These are phyloP conservation scores for Albatrellus ellisii DNA, from an alignment of 768 basidiomycete genomes.

Conservation along the genomic window DNA sequence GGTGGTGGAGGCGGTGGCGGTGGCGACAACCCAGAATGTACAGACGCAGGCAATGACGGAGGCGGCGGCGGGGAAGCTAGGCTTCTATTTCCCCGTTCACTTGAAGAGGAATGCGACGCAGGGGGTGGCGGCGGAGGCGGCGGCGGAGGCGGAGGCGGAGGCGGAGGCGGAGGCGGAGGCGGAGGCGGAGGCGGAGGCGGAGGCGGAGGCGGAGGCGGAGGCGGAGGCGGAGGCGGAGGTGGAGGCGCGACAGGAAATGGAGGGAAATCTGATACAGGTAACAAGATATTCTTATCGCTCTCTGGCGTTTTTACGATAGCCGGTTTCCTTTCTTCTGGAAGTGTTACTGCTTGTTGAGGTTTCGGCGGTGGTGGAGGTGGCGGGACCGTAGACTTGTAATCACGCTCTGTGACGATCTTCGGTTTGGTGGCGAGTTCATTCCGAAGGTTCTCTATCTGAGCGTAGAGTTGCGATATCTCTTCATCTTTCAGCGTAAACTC, in stretches of 20 bases:
- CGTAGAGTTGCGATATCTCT: slow-evolving; percentile 39
- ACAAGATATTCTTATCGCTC: not conserved
- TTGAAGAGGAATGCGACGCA: slow-evolving; percentile 25
- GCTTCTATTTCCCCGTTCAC: too few species aligned
- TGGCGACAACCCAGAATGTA: slow-evolving; percentile 19
- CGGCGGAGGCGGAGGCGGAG: slow-evolving; percentile 13
- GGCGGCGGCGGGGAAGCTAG: slow-evolving; percentile 12
- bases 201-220: slow-evolving; percentile 23
- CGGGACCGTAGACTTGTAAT: slow-evolving; percentile 53
- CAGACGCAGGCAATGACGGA: slow-evolving; percentile 14
- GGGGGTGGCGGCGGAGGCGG: slow-evolving; percentile 18
- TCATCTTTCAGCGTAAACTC: slow-evolving; percentile 55
- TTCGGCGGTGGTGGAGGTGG: slow-evolving; percentile 53
- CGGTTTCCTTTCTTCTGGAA: not conserved
- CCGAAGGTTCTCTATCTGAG: slow-evolving; percentile 37
- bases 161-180: slow-evolving; percentile 11
- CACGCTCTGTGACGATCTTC: slow-evolving; percentile 43
- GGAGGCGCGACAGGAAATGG: slow-evolving; percentile 16
- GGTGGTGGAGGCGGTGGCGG: slow-evolving; percentile 15
- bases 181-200: slow-evolving; percentile 10
- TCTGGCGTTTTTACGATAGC: slow-evolving; percentile 1
- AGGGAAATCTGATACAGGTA: not conserved
- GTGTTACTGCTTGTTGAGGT: slow-evolving; percentile 19
- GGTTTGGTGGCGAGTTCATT: slow-evolving; percentile 37
- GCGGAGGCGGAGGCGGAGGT: slow-evolving; percentile 22